phyloP scores from a whole-genome alignment of 768 basidiomycete genomes.

The Phlegmacium glaucopus region DNA sequence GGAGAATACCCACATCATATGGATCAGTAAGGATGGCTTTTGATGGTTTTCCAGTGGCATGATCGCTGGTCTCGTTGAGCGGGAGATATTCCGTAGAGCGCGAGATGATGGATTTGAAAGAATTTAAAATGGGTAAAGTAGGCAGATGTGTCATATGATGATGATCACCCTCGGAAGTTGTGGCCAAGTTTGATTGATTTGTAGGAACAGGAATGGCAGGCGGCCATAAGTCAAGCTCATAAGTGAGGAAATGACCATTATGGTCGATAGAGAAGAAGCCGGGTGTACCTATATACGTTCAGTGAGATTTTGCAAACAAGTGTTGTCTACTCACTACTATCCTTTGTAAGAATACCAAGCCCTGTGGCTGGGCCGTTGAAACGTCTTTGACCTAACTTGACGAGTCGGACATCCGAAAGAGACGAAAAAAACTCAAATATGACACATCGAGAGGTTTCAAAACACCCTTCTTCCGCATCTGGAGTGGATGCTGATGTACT shows the following conservation, averaged over 20 bases:
- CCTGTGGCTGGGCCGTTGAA: constrained; percentile 45
- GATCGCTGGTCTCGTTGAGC: constrained; percentile 11
- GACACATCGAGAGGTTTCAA: constrained; percentile 37
- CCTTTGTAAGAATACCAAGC: constrained; percentile 42
- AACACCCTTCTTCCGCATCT: constrained; percentile 28
- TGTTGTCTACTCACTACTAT: constrained; percentile 41
- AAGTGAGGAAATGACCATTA: constrained; percentile 42
- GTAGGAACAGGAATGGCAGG: constrained; percentile 5
- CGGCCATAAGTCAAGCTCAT: constrained; percentile 34
- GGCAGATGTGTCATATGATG: constrained; percentile 31
- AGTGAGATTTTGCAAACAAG: not conserved
- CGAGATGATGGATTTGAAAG: constrained; percentile 55
- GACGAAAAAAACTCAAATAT: constrained; percentile 35
- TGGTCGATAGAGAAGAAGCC: constrained; percentile 40
- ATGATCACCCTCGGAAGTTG: constrained; percentile 26
- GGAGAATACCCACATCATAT: constrained; percentile 19
- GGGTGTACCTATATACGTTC: constrained; percentile 26
- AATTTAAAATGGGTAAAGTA: constrained; percentile 45
- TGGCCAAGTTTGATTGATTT: constrained; percentile 11
- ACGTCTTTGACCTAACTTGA: constrained; percentile 52
- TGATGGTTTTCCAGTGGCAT: constrained; percentile 1
- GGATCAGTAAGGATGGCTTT: constrained; percentile 18
- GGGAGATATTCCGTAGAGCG: constrained; percentile 46
- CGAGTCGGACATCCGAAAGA: constrained; percentile 35
- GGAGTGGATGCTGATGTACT: constrained; percentile 26